These are phyloP conservation scores for Leucocoprinus birnbaumii DNA, from an alignment of 768 basidiomycete genomes.

Conservation along the genomic window DNA sequence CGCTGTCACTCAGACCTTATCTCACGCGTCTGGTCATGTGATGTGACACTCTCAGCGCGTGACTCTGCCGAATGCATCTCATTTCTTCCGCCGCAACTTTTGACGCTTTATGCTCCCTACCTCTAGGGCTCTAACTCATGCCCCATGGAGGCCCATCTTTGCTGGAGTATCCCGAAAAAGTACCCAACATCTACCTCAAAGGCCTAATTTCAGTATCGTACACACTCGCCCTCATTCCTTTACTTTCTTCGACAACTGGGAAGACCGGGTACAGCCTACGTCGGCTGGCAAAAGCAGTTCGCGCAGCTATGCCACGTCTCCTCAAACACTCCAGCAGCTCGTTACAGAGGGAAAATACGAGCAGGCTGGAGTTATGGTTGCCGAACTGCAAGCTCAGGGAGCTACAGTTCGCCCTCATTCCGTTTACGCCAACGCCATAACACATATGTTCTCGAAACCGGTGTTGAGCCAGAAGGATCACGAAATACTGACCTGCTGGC, in stretches of 20 bases:
- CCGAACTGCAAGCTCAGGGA: conserved; percentile 35
- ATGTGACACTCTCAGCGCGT: conserved; percentile 11
- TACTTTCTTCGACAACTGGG: not conserved
- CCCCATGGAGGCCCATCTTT: conserved; percentile 18
- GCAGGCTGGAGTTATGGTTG: conserved; percentile 29
- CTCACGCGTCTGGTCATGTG: conserved; percentile 9
- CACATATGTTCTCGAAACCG: conserved; percentile 23
- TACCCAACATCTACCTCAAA: not conserved
- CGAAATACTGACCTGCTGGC: conserved; percentile 29
- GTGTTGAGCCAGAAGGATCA: not conserved
- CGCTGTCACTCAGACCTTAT: conserved; percentile 11
- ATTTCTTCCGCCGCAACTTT: too few relatives aligned
- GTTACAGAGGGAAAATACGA: conserved; percentile 25
- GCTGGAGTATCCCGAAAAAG: not conserved
- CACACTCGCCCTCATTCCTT: not conserved
- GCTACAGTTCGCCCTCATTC: conserved; percentile 31
- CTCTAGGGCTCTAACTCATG: conserved; percentile 30
- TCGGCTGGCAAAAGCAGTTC: not conserved
- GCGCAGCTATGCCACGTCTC: conserved; percentile 8
- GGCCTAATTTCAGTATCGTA: not conserved
- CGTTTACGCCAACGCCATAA: conserved; percentile 36
- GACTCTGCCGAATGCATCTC: not conserved
- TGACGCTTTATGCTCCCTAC: conserved; percentile 28
- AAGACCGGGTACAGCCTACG: not conserved
- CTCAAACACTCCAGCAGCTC: conserved; percentile 16